Evolutionary conservation across 495 filamentous ascomycete genomes (phyloP).

Genomic region (Podospora pseudopauciseta): DNA sequence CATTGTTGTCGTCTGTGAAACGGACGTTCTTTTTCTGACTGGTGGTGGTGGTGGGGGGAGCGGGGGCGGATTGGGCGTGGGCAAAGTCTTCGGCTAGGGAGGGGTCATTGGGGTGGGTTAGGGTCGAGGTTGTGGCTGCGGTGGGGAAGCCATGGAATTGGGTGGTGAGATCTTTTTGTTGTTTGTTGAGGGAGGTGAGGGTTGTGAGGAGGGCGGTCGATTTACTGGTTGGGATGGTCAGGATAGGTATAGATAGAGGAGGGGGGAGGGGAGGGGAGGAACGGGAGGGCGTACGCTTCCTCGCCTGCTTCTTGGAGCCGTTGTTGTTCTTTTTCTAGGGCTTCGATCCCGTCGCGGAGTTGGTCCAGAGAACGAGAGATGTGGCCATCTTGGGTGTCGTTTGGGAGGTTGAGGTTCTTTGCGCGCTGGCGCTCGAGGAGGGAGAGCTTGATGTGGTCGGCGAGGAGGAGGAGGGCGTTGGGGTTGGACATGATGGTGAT

Average conservation of each 20-base stretch:
- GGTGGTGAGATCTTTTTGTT: slow-evolving; percentile 56
- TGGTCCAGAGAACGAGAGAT: slow-evolving; percentile 86
- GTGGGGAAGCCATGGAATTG: slow-evolving; percentile 61
- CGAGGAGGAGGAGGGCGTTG: slow-evolving; percentile 67
- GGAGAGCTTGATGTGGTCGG: slow-evolving; percentile 75
- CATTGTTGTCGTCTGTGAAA: slow-evolving; percentile 54
- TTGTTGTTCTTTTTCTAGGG: slow-evolving; percentile 63
- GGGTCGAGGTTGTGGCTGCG: slow-evolving; percentile 43
- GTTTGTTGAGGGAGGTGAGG: slow-evolving; percentile 51
- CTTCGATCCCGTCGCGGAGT: slow-evolving; percentile 76
- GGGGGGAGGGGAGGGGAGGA: slow-evolving; percentile 5
- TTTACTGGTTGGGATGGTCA: slow-evolving; percentile 33
- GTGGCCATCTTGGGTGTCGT: slow-evolving; percentile 82
- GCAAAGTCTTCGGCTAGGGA: slow-evolving; percentile 63
- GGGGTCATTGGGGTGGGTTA: slow-evolving; percentile 64
- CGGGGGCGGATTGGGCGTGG: slow-evolving; percentile 45
- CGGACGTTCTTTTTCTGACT: slow-evolving; percentile 72
- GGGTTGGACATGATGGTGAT: slow-evolving; percentile 47
- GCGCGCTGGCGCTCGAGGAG: slow-evolving; percentile 86
- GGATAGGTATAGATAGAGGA: neutral
- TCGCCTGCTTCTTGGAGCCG: slow-evolving; percentile 61
- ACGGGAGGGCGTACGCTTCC: slow-evolving; percentile 38
- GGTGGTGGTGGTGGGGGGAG: slow-evolving; percentile 38
- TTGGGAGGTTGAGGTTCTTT: slow-evolving; percentile 71
- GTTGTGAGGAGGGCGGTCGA: slow-evolving; percentile 44